A percentile compares a stretch with the other conserved stretches of the same genome.
phyloP scores from a whole-genome alignment of 805 yeast species.

The Yamadazyma olivae region DNA sequence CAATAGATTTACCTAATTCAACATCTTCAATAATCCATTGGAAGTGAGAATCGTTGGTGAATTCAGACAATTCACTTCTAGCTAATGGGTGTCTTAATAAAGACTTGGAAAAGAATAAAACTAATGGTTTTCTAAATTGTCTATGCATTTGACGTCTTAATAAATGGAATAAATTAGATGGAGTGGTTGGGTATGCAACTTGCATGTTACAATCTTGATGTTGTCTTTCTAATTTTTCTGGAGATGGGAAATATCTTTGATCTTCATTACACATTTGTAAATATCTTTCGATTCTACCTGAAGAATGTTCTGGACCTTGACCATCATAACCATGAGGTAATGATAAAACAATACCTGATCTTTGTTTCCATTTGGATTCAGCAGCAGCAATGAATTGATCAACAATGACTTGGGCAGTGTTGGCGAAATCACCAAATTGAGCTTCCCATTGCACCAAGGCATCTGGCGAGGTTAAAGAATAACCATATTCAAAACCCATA shows the following conservation, averaged over 20 bases:
- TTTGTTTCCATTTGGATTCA: conserved; percentile 98
- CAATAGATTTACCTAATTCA: conserved; percentile 77
- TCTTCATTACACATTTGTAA: conserved; percentile 95
- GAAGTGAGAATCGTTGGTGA: conserved; percentile 89
- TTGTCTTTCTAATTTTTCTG: conserved; percentile 87
- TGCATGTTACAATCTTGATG: conserved; percentile 99
- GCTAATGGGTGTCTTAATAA: conserved; percentile 98
- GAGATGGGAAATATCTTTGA: conserved; percentile 88
- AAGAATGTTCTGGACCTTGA: conserved; percentile 99
- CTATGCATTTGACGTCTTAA: conserved; percentile 99
- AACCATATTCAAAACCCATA: conserved; percentile 99
- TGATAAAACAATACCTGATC: conserved; percentile 92
- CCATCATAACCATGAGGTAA: conserved; percentile 99
- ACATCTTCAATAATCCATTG: conserved; percentile 94
- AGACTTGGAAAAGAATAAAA: conserved; percentile 85
- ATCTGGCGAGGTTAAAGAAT: conserved; percentile 95
- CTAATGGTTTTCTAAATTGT: conserved; percentile 93
- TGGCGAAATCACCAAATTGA: conserved; percentile 99
- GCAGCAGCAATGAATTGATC: conserved; percentile 97
- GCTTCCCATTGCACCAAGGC: conserved; percentile 99
- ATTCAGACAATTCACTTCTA: conserved; percentile 76
- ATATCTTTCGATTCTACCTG: conserved; percentile 96
- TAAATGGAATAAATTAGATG: conserved; percentile 93
- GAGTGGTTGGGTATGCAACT: conserved; percentile 97
- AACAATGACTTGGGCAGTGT: conserved; percentile 96